Base-by-base conservation (phyloP, 768 basidiomycete species). In the Daedaleopsis nitida region DNA sequence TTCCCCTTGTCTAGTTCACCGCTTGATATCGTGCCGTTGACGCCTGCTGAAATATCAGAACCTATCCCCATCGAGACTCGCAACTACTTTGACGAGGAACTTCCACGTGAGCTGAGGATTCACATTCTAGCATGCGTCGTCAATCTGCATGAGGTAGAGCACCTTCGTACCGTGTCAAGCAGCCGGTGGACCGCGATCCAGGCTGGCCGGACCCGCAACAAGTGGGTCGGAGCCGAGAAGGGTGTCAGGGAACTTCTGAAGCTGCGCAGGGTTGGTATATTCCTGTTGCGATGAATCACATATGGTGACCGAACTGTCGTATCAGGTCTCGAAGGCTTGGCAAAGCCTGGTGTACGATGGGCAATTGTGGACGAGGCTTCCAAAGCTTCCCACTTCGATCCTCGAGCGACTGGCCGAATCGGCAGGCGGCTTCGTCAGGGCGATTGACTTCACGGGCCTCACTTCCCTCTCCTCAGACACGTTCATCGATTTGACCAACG, bases 181-280 rank as follows among this genome's bases (percentile, higher is more conserved):
- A 79, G 76, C 5, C 78, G 78, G 45, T 90, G 92, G 87, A 84
- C 86, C 12, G 78, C 80, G 27, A 74, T 76, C 14, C 86, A 79
- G 62, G 91, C 92, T 0, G 76, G 80, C 3, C 86, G 85, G 8
- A 80, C 81, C 2, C 84, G 80, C 68, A 80, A 81, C 56, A 84
- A 83, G 66, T 94, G 92, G 90, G 81, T 89, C 12, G 94, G 94
- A 7, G 79, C 80, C 61, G 85, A 89, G 55, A 85, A 80, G 65
- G 94, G 90, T 1, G 70, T 90, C 53, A 77, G 89, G 64, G 93
- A 95, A 72, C 77, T 96, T 45, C 81, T 95, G 67, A 90, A 83
- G 73, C 68, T 95, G 57, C 86, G 87, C 72, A 81, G 91, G 79
- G 94, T 96, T 74, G 75, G 86, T 78, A 62, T 60, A 65, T 49